Conservation (phyloP, 2,329 filamentous ascomycete species). For the Calonectria honghensis region DNA sequence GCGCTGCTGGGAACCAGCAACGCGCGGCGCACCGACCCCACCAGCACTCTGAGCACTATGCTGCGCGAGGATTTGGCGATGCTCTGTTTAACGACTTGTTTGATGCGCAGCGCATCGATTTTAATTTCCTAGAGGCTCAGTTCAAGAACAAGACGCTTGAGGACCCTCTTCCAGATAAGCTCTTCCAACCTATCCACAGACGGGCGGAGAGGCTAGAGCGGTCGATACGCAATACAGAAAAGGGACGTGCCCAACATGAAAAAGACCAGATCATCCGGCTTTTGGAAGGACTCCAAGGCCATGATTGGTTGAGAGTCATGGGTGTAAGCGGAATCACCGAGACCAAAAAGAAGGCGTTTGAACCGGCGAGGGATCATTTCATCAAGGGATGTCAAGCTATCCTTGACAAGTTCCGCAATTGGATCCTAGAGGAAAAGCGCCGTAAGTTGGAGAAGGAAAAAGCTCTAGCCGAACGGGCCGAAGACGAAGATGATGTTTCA, state of each 20-base stretch:
- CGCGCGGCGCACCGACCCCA: conserved; percentile 57
- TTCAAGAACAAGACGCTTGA: conserved; percentile 65
- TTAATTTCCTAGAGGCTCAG: conserved; percentile 71
- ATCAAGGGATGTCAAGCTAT: conserved; percentile 88
- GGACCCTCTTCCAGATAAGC: conserved; percentile 74
- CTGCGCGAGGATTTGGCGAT: conserved; percentile 73
- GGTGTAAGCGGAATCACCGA: conserved; percentile 91
- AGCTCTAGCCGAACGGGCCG: conserved; percentile 57
- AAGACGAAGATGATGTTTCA: conserved; percentile 58
- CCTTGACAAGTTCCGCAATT: conserved; percentile 89
- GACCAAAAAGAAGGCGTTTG: conserved; percentile 88
- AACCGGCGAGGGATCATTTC: conserved; percentile 89
- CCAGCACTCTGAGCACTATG: conserved; percentile 55
- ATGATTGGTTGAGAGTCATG: conserved; percentile 95
- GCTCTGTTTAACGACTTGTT: conserved; percentile 73
- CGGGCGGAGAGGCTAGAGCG: conserved; percentile 77
- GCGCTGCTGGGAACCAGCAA: conserved; percentile 51
- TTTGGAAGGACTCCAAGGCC: conserved; percentile 89
- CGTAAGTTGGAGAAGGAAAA: conserved; percentile 86
- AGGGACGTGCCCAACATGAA: conserved; percentile 79
- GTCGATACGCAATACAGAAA: conserved; percentile 78
- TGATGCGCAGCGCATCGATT: conserved; percentile 74
- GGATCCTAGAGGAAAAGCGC: conserved; percentile 93
- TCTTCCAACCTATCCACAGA: conserved; percentile 73
- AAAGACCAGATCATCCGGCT: conserved; percentile 78